phyloP scores from a whole-genome alignment of 164 flowering plant genomes.

The Berberis thunbergii region DNA sequence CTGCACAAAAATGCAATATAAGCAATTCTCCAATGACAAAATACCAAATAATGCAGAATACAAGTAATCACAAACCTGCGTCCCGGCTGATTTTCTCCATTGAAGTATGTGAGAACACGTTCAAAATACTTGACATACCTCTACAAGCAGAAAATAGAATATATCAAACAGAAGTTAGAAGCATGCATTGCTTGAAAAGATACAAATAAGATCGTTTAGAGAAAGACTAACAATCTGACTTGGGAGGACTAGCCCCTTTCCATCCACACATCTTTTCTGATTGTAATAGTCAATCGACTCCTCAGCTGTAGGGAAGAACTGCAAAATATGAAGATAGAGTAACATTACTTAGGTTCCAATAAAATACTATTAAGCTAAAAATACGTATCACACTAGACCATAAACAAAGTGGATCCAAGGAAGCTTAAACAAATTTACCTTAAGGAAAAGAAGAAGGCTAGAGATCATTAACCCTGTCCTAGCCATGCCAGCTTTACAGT shows the following conservation, averaged over 20 bases:
- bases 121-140: slow-evolving; percentile 98
- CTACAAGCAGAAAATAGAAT: slow-evolving; percentile 26
- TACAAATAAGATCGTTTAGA: neutral
- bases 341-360: neutral
- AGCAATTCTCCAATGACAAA: neutral
- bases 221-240: slow-evolving; percentile 87
- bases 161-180: slow-evolving; percentile 7
- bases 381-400: neutral
- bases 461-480: slow-evolving; percentile 98
- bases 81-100: slow-evolving; percentile 89
- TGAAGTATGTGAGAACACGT: slow-evolving; percentile 71
- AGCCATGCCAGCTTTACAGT: slow-evolving; percentile 99
- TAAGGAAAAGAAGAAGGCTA: slow-evolving; percentile 83
- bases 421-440: slow-evolving; percentile 28
- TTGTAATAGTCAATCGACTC: slow-evolving; percentile 96
- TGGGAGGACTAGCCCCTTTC: slow-evolving; percentile 91
- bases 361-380: neutral
- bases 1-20: slow-evolving; percentile 27
- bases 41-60: neutral
- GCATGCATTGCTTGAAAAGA: neutral
- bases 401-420: neutral
- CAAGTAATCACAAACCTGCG: slow-evolving; percentile 52
- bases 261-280: slow-evolving; percentile 95
- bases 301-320: slow-evolving; percentile 99
- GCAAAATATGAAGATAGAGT: slow-evolving; percentile 9